Conservation (phyloP, 495 filamentous ascomycete genomes). For the Lindgomyces ingoldianus region DNA sequence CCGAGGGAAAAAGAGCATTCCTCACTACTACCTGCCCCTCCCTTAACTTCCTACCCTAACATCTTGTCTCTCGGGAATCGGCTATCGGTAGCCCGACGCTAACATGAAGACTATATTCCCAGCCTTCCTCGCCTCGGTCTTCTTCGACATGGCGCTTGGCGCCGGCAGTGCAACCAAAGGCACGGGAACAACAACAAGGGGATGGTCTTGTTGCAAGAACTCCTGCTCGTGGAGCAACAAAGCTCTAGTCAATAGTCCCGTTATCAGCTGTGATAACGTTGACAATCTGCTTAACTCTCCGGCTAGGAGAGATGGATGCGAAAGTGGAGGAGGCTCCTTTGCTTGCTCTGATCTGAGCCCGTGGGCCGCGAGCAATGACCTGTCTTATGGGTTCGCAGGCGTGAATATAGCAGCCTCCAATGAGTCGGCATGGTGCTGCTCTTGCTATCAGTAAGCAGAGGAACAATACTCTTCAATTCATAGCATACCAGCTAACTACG, state of each 20-base stretch:
- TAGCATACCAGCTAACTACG: neutral
- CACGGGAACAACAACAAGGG: slow-evolving; percentile 22
- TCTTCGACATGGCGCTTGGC: slow-evolving; percentile 2
- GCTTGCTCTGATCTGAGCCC: slow-evolving; percentile 63
- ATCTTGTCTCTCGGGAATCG: neutral
- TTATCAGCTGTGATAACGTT: slow-evolving; percentile 57
- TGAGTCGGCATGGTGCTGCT: slow-evolving; percentile 63
- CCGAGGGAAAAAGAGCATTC: too few relatives aligned
- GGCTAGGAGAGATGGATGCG: slow-evolving; percentile 47
- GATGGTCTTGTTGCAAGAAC: slow-evolving; percentile 68
- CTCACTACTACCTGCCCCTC: neutral
- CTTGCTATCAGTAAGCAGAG: slow-evolving; percentile 56
- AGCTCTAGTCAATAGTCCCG: slow-evolving; percentile 50
- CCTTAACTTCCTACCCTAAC: neutral
- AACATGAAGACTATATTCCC: neutral
- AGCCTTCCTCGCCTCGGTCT: neutral
- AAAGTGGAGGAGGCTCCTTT: slow-evolving; percentile 54
- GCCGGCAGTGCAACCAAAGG: slow-evolving; percentile 21
- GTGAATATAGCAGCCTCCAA: slow-evolving; percentile 55
- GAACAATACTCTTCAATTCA: neutral
- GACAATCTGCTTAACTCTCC: slow-evolving; percentile 50
- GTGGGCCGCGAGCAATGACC: slow-evolving; percentile 59
- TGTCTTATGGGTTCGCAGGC: slow-evolving; percentile 65
- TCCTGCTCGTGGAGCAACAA: slow-evolving; percentile 64
- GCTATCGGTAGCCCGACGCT: neutral